Conservation (phyloP, 1,284 basidiomycete genomes). For the Phellinidium pouzarii region DNA sequence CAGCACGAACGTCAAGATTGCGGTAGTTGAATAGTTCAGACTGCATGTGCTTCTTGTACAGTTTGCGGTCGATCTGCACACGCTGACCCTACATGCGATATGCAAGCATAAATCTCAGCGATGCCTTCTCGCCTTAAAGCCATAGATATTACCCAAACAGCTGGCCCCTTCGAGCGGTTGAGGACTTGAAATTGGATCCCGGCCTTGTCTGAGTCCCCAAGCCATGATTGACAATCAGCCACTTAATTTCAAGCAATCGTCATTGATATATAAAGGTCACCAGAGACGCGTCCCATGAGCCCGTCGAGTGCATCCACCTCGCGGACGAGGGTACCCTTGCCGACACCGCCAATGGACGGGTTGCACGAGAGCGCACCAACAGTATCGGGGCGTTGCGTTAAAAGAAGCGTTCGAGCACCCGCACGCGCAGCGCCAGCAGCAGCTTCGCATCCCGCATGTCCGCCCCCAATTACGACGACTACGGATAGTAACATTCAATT, state of each 20-base stretch:
- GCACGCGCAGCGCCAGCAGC: conserved; percentile 79
- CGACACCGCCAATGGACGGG: conserved; percentile 83
- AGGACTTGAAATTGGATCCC: conserved; percentile 85
- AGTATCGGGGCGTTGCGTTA: conserved; percentile 76
- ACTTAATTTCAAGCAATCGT: too few relatives aligned
- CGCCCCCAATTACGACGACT: conserved; percentile 88
- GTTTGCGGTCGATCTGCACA: conserved; percentile 79
- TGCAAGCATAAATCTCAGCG: background rate
- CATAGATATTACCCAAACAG: conserved; percentile 64
- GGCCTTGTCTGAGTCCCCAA: conserved; percentile 73
- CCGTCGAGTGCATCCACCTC: conserved; percentile 88
- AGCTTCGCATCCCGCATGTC: conserved; percentile 89
- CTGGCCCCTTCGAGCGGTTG: conserved; percentile 81
- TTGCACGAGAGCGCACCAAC: conserved; percentile 90
- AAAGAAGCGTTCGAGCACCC: conserved; percentile 71
- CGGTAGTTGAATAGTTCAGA: conserved; percentile 49
- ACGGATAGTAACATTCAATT: conserved; percentile 1
- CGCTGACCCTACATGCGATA: conserved; percentile 67
- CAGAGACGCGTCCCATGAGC: conserved; percentile 68
- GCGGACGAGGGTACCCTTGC: conserved; percentile 83
- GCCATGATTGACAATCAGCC: too few relatives aligned
- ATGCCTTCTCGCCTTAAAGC: background rate
- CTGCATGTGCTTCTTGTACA: conserved; percentile 83
- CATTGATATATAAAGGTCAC: too few relatives aligned
- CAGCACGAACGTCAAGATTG: conserved; percentile 64